Base-by-base conservation (phyloP, 805 yeast genomes). In the Ascoidea rubescens region DNA sequence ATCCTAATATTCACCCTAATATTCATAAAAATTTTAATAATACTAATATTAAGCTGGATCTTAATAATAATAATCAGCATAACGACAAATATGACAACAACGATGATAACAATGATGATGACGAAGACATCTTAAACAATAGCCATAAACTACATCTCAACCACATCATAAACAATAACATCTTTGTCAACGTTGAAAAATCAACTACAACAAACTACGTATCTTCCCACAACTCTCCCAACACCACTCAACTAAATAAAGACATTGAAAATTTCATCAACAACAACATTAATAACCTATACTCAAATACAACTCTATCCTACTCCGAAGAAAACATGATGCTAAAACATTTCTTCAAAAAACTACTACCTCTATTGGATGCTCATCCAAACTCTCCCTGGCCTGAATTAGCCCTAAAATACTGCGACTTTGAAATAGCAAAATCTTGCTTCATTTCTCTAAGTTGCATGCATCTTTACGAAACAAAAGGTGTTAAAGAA, bases 301-400 rank as follows among this genome's bases (percentile, higher is more conserved):
- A 28, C 12, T 45, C 47, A 17, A 17, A 45, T 12, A 14, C 10
- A 45, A 47, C 5, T 43, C 50, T 69, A 52, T 60, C 74, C 5
- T 68, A 71, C 47, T 61, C 70, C 31, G 80, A 78, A 53, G 83
- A 78, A 55, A 76, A 75, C 53, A 71, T 70, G 68, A 74, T 78
- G 71, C 58, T 78, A 53, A 73, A 71, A 55, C 82, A 78, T 60
- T 78, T 77, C 57, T 78, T 78, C 61, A 73, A 75, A 56, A 72
- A 75, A 54, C 64, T 78, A 44, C 61, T 78, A 5, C 80, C 79
- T 1, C 58, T 78, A 46, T 61, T 78, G 42, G 83, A 78, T 63
- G 80, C 80, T 0, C 82, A 78, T 58, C 83, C 82, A 0, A 73
- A 74, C 46, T 68, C 80, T 1, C 82, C 82, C 3, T 77, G 82